Conservation (phyloP, 2,329 filamentous ascomycete species). For the Penicillium griseofulvum region DNA sequence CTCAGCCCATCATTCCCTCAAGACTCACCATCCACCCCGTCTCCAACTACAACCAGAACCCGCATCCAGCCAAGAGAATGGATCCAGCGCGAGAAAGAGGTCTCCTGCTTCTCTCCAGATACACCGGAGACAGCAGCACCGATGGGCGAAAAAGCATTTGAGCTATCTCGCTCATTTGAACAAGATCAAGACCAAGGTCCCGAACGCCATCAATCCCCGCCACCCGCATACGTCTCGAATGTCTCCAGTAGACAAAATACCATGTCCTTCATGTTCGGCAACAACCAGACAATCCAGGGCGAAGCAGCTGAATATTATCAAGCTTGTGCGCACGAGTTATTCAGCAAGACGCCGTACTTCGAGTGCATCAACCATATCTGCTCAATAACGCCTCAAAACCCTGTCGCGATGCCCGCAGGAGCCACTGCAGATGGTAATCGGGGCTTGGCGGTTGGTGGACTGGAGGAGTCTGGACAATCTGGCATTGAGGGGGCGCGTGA, state of each 20-base stretch:
- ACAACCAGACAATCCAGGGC: constrained; percentile 30
- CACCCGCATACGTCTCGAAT: constrained; percentile 4
- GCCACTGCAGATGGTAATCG: constrained; percentile 8
- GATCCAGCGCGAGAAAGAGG: constrained; percentile 28
- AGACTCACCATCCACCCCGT: not conserved
- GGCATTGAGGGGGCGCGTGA: not conserved
- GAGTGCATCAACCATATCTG: constrained; percentile 46
- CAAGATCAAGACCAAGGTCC: not conserved
- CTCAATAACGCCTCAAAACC: constrained; percentile 32
- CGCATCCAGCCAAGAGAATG: constrained; percentile 20
- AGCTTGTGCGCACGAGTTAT: constrained; percentile 46
- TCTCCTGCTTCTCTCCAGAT: constrained; percentile 34
- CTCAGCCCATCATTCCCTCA: constrained; percentile 24
- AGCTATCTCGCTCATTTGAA: constrained; percentile 15
- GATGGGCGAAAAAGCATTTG: constrained; percentile 10
- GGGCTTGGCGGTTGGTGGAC: constrained; percentile 21
- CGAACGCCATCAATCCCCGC: constrained; percentile 1
- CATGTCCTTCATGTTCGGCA: constrained; percentile 25
- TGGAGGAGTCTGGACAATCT: not conserved
- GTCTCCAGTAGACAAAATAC: constrained; percentile 12
- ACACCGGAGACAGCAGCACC: constrained; percentile 28
- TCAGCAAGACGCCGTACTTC: constrained; percentile 42
- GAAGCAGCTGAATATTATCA: constrained; percentile 45
- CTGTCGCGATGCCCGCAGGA: constrained; percentile 16
- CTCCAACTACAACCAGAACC: not conserved